A percentile compares a stretch with the other conserved stretches of the same genome.
Conservation (phyloP, 1,139 yeast genomes). For the Candida freyschussii region DNA sequence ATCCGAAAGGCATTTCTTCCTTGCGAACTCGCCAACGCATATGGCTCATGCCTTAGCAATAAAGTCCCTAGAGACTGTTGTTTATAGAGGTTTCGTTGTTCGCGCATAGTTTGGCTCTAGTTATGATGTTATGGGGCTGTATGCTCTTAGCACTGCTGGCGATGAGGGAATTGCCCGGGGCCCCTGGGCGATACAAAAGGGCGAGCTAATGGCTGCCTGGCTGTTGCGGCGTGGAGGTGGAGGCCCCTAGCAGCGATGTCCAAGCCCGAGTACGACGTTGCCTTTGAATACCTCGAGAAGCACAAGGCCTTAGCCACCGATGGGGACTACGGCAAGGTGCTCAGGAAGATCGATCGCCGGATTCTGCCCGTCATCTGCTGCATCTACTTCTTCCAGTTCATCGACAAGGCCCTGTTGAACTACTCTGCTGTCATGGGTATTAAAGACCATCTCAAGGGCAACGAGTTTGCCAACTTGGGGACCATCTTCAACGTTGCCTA, state of each 20-base stretch:
- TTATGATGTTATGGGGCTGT: too few species aligned
- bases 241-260: too few species aligned
- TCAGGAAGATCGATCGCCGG: slow-evolving; percentile 20
- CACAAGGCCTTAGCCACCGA: too few species aligned
- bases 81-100: too few species aligned
- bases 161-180: too few species aligned
- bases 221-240: slow-evolving; percentile 2
- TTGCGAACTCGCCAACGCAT: too few species aligned
- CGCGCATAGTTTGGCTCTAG: too few species aligned
- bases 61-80: too few species aligned
- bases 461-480: slow-evolving; percentile 26
- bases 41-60: too few species aligned
- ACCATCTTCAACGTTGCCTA: slow-evolving; percentile 24
- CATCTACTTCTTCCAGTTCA: slow-evolving; percentile 40
- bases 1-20: slow-evolving; percentile 26
- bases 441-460: slow-evolving; percentile 32
- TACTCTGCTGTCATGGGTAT: slow-evolving; percentile 52
- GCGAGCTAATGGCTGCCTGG: too few species aligned
- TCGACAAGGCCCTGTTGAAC: slow-evolving; percentile 41
- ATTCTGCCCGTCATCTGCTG: slow-evolving; percentile 34
- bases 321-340: slow-evolving; percentile 1
- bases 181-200: too few species aligned
- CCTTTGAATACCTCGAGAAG: slow-evolving; percentile 3
- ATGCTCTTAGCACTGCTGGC: too few species aligned
- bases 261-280: slow-evolving; percentile 7